Evolutionary conservation across 345 rosid species (phyloP).

Genomic region (Hibiscus tridactylites): DNA sequence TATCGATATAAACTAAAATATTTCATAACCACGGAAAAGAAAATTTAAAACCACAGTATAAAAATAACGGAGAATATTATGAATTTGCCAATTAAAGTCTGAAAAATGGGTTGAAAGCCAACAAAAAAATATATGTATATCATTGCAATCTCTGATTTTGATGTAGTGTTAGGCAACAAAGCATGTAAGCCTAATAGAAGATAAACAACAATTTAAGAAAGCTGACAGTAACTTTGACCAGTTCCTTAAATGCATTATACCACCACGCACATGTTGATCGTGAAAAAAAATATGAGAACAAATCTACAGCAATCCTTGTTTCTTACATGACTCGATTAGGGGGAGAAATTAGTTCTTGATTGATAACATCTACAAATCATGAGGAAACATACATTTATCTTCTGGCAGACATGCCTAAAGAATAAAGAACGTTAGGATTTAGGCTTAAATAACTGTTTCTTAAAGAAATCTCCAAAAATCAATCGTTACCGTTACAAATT

Average conservation of each 20-base stretch:
- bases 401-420: constrained; percentile 15
- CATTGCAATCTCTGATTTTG: too few relatives aligned
- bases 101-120: not conserved
- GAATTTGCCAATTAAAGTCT: not conserved
- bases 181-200: too few relatives aligned
- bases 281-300: not conserved
- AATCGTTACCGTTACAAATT: too few relatives aligned
- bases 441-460: too few relatives aligned
- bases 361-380: not conserved
- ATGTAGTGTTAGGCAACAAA: too few relatives aligned
- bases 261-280: not conserved
- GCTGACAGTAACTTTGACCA: too few relatives aligned
- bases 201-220: not conserved
- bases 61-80: too few relatives aligned
- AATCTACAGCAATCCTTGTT: too few relatives aligned
- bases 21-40: too few relatives aligned
- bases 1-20: not conserved
- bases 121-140: not conserved
- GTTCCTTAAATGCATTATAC: too few relatives aligned
- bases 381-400: not conserved
- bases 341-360: not conserved
- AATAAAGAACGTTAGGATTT: constrained; percentile 19
- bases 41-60: too few relatives aligned
- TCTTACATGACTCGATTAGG: not conserved
- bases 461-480: too few relatives aligned